Evolutionary conservation across 208 protist species (phyloP), one percentile per base, ranked within the genome.

Genomic region (Eutreptiella sp.): DNA sequence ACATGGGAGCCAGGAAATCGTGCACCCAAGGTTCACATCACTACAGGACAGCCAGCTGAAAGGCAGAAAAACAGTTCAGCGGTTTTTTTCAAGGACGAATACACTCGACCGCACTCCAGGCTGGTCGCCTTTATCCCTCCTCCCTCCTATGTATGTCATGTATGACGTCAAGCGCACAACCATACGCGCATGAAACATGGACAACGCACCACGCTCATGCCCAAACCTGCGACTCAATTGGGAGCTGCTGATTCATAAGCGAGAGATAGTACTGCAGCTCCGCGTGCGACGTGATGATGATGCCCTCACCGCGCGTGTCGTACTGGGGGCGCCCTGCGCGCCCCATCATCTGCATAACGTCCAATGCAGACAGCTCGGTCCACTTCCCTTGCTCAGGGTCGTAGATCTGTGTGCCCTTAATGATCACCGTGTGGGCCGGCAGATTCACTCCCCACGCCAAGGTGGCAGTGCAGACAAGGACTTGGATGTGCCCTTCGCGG

Each of bases 361-460:
- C 98, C 29, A 99, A 63, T 31, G 88, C 78, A 26, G 76, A 90
- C 0, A 99, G 75, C 60, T 99, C 89, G 33, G 88, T 80, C 67
- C 88, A 98, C 43, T 76, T 60, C 1, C 96, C 95, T 46, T 87
- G 89, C 35, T 97, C 86, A 11, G 95, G 91, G 58, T 80, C 92
- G 73, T 99, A 99, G n/a, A 99, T 78, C 62, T 96, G 93, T 1
- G 97, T 99, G n/a, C 97, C 97, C 70, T 99, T 99, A 66, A 99
- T 99, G 59, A 99, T 98, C 19, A 99, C 97, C 7, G 87, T 92
- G 72, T 99, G 96, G 2, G 97, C 97, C 0, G 98, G 98, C 35
- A 99, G 58, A 77, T 99, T 99, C 0, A 99, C 97, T 69, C 98
- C 98, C 98, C 98, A 99, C n/a, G 98, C 97, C 0, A 99, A 82